Base-by-base conservation (phyloP, 805 yeast species). In the Wickerhamiella lipophila region DNA sequence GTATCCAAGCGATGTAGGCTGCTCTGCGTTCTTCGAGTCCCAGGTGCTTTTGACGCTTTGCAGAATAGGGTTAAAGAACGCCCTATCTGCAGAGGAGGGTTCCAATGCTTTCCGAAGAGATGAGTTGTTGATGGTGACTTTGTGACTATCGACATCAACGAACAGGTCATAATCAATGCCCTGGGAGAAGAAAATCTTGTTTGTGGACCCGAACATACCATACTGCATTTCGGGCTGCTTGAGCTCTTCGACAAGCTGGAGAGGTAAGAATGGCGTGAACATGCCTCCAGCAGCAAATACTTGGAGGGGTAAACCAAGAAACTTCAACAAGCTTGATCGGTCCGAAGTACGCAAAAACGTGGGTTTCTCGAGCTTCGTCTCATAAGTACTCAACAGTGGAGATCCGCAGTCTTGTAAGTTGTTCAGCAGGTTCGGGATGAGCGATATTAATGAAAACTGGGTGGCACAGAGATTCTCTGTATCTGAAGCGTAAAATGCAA, bases 201-300 rank as follows among this genome's bases (percentile, higher is more conserved):
- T 92, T 3, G 96, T 87, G 38, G 94, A 80, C 0, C 98, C 98
- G 44, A 85, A 74, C 60, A 84, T 67, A 55, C 77, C 92, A 60
- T 78, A 78, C 30, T 72, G 67, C 0, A 88, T 74, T 46, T 72
- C 74, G 1, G 69, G 67, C 18, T 74, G 71, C 27, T 68, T 70
- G 47, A 92, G 68, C 56, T 83, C 87, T 47, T 82, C 83, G 49
- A 89, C 68, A 60, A 89, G 97, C 63, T 89, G 98, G 49, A 92
- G 68, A 0, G 97, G 94, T n/a, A 88, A 72, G 65, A 89, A 92
- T 1, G 98, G 97, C 56, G 82, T 81, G 71, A 94, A 88, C 52
- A 89, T 72, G 1, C 94, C 87, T 40, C 94, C 94, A 55, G 77
- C 75, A 45, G 86, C 86, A 64, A 92, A 92, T 1, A 87, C 64